phyloP scores from a whole-genome alignment of 176 grass and related monocot species.

The Tillandsia leiboldiana region DNA sequence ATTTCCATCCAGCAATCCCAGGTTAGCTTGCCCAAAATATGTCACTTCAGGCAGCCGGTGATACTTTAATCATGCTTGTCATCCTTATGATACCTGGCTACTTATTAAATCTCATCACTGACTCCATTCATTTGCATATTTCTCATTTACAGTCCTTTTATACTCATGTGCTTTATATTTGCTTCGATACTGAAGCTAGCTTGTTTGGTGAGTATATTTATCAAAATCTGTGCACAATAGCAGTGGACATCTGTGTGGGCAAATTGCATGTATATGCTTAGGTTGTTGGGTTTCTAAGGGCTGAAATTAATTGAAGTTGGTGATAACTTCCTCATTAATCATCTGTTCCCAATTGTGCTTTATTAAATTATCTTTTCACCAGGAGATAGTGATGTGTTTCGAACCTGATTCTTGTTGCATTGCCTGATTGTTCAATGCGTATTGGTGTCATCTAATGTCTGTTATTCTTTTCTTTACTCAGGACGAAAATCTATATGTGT shows the following conservation, averaged over 20 bases:
- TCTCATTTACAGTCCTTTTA: not conserved
- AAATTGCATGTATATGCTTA: not conserved
- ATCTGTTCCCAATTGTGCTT: not conserved
- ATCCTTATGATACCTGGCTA: not conserved
- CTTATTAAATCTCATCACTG: not conserved
- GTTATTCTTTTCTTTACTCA: not conserved
- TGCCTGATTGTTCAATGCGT: not conserved
- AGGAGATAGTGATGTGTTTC: not conserved
- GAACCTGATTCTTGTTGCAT: not conserved
- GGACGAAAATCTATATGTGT: not conserved
- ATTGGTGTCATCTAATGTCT: not conserved
- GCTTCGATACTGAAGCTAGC: not conserved
- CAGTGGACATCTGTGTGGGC: not conserved
- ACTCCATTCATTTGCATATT: not conserved
- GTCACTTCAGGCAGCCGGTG: not conserved
- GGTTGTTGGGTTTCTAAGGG: not conserved
- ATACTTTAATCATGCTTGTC: not conserved
- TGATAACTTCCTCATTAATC: not conserved
- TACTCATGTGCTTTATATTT: not conserved
- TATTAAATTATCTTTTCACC: not conserved
- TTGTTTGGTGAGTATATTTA: not conserved
- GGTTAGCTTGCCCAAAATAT: conserved; percentile 23
- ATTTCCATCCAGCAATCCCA: conserved; percentile 94
- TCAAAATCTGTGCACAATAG: not conserved
- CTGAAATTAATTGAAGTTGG: not conserved